Percentiles rank a stretch among this genome's conserved stretches.
phyloP scores from a whole-genome alignment of 2,329 filamentous ascomycete genomes.

The Mycogone perniciosa region DNA sequence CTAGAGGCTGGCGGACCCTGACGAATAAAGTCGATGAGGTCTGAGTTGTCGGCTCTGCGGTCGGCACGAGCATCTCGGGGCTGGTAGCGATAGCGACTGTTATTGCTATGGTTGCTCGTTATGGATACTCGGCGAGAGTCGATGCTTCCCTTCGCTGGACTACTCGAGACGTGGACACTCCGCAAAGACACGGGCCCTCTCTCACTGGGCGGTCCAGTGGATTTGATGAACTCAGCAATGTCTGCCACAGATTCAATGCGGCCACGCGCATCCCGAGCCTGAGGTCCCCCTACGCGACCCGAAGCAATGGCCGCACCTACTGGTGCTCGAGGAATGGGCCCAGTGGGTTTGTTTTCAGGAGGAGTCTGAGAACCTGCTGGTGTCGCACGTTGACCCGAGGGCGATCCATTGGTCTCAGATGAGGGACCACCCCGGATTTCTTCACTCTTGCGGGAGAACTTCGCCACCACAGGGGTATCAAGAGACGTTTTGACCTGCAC shows the following conservation, averaged over 20 bases:
- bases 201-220: conserved; percentile 63
- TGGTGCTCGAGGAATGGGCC: conserved; percentile 19
- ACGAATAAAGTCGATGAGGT: conserved; percentile 92
- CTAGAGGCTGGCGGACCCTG: conserved; percentile 64
- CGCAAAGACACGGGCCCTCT: conserved; percentile 30
- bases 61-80: conserved; percentile 65
- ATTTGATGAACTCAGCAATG: conserved; percentile 84
- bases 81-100: conserved; percentile 44
- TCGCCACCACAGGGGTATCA: conserved; percentile 36
- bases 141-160: conserved; percentile 30
- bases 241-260: conserved; percentile 68
- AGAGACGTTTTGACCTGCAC: conserved; percentile 34
- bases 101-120: conserved; percentile 37
- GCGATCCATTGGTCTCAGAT: conserved; percentile 29
- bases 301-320: conserved; percentile 16
- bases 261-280: conserved; percentile 66
- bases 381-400: conserved; percentile 11
- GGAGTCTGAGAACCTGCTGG: neutral
- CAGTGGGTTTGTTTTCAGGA: conserved; percentile 15
- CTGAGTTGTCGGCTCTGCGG: conserved; percentile 63
- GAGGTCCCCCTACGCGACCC: conserved; percentile 19
- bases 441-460: conserved; percentile 41
- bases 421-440: conserved; percentile 33
- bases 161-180: conserved; percentile 25
- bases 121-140: conserved; percentile 34